Base-by-base conservation (phyloP, 148 eudicot genomes). In the Fallopia convolvulus region DNA sequence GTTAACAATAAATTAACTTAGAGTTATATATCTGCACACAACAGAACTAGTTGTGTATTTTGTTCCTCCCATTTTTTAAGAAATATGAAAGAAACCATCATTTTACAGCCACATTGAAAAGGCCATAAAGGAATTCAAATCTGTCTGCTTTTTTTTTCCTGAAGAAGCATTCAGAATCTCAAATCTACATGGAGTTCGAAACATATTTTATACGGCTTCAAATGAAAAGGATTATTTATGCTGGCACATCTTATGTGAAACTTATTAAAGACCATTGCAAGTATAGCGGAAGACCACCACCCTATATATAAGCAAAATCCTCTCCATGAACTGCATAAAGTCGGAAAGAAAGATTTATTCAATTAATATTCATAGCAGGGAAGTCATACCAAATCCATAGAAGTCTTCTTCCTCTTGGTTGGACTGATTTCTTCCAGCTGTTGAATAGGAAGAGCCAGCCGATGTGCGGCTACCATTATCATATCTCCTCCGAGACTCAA, bases 301-400 rank as follows among this genome's bases (percentile, higher is more conserved):
- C 1, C 0, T 26, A 26, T 26, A 26, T 26, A 26, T 26, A 2
- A 18, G 30, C 63, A 20, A 21, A 56, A 58, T 6, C 8, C 6
- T 12, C 20, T 7, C 40, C 39, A 30, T 11, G 14, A 11, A 30
- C 12, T 63, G 30, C 30, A 52, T 2, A 17, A 17, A 52, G 20
- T 52, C 58, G 17, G 6, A 52, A 52, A 6, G 58, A 30, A 8
- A 63, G 2, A 63, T 63, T 63, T 30, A 11, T 11, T 26, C 30
- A 33, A 44, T 58, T n/a, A 36, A 44, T 58, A 70, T 70, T 6
- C 14, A 17, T 30, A 46, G 60, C 3, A 15, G 44, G 26, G 49
- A 81, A 75, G 72, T 46, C 75, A 11, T 88, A 96, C 99, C 99
- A 46, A 96, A 82, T 86, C 98, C 98, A 81, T 96, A 96, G 82